Percentiles rank a stretch among this genome's conserved stretches.
Conservation (phyloP, 1,139 yeast genomes). For the Debaryomycetaceae sp. region DNA sequence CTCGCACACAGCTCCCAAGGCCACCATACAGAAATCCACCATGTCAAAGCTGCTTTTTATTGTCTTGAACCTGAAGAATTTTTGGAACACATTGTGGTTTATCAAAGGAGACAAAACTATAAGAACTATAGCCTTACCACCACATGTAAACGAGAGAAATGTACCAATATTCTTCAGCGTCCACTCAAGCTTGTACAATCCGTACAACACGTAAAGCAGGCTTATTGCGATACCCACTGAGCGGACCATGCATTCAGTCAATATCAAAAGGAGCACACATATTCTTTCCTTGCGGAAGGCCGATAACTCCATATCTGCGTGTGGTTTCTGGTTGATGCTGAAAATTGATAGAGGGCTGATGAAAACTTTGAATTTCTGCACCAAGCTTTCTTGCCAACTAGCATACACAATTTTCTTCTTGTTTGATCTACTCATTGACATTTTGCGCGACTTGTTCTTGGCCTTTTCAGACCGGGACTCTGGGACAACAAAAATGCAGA, state of each 20-base stretch:
- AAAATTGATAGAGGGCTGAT: background rate
- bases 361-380: background rate
- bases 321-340: conserved; percentile 7
- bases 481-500: conserved; percentile 42
- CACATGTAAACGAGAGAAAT: conserved; percentile 53
- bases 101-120: conserved; percentile 34
- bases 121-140: conserved; percentile 35
- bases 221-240: conserved; percentile 38
- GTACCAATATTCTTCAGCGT: conserved; percentile 56
- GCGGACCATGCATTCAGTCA: conserved; percentile 43
- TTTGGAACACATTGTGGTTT: conserved; percentile 25
- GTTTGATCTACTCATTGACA: conserved; percentile 17
- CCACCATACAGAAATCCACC: conserved; percentile 45
- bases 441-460: conserved; percentile 45
- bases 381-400: background rate
- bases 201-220: conserved; percentile 52
- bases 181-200: conserved; percentile 61
- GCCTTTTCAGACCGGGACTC: conserved; percentile 56
- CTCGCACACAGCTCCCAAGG: conserved; percentile 34
- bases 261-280: conserved; percentile 44
- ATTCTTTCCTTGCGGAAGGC: conserved; percentile 17
- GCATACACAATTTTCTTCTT: background rate
- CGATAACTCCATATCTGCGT: conserved; percentile 6
- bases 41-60: conserved; percentile 48
- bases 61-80: conserved; percentile 25